Evolutionary conservation across 495 filamentous ascomycete species (phyloP), one percentile per base, ranked within the genome.

Genomic region (Ascodesmis nigricans): DNA sequence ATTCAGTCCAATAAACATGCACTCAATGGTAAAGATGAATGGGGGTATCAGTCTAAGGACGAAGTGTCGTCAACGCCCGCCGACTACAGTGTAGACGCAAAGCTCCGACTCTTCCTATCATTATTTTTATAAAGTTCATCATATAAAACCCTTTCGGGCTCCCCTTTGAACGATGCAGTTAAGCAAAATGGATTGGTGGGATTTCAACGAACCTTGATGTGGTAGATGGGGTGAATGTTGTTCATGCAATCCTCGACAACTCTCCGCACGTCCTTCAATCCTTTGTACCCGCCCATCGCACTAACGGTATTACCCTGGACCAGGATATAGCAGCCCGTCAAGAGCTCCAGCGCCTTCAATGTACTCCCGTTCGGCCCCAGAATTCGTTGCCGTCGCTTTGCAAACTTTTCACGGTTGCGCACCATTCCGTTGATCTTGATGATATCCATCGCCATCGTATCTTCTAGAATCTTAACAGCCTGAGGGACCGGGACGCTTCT

Each of bases 301-400:
- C 70, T 65, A 18, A 99, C 87, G 0, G 87, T 95, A 59, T 93
- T 95, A 45, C 87, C 87, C 58, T 99, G 87, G 1, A 99, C 87
- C 29, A 93, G 66, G 41, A 99, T 78, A 54, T 93, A 99, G 39
- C 74, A 83, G 45, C 71, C 63, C 7, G 87, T 95, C 25, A 99
- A 67, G n/a, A 99, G 66, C 56, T 99, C 83, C 28, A 99, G 60
- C 5, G 87, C 90, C 53, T 95, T 99, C 29, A 95, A 59, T 4
- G 82, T 92, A 17, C 67, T 73, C 20, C 79, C 78, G 44, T 72
- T 71, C 8, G 78, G 75, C 1, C 87, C 84, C 28, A 95, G 59
- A 33, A 93, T 84, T 33, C 87, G 64, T 56, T 97, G 87, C 31
- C 87, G 69, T 21, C 87, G 68, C 64, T 99, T 99, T 33, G 92